These are phyloP conservation scores for Globisporangium mamillatum DNA, from an alignment of 352 stramenopile genomes.

Conservation along the genomic window DNA sequence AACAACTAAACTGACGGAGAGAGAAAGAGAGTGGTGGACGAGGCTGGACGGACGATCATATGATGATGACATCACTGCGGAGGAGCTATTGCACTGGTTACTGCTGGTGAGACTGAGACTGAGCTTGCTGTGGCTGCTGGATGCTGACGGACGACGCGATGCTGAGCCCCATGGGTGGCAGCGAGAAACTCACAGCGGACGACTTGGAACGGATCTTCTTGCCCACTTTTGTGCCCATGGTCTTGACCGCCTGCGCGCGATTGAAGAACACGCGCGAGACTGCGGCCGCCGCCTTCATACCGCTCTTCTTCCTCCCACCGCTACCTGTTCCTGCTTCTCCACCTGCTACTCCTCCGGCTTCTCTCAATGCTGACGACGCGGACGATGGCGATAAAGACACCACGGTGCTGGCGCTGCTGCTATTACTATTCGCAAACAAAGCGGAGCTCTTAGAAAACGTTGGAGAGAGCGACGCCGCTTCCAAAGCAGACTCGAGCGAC, in stretches of 20 bases:
- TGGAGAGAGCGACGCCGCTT: conserved; percentile 20
- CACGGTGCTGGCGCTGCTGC: conserved; percentile 5
- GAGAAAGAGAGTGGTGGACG: neutral
- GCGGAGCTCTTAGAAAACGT: neutral
- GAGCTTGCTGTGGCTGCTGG: conserved; percentile 32
- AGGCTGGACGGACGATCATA: neutral
- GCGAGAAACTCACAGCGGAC: conserved; percentile 57
- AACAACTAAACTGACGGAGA: neutral
- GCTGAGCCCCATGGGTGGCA: conserved; percentile 66
- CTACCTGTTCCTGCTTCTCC: conserved; percentile 7
- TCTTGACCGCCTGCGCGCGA: conserved; percentile 57
- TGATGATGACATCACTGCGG: neutral
- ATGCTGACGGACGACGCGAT: conserved; percentile 50
- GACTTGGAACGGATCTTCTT: conserved; percentile 62
- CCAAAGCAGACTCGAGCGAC: conserved; percentile 45
- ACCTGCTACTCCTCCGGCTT: neutral
- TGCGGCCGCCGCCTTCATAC: conserved; percentile 20
- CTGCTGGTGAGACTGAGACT: conserved; percentile 20
- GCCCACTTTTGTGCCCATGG: conserved; percentile 53
- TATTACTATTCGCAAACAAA: conserved; percentile 3
- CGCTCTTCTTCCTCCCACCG: conserved; percentile 13
- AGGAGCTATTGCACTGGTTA: conserved; percentile 16
- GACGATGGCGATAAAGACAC: conserved; percentile 4
- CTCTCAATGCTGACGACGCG: neutral
- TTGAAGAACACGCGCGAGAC: conserved; percentile 51